Evolutionary conservation across 768 basidiomycete genomes (phyloP).

Genomic region (Sporobolomyces roseus): DNA sequence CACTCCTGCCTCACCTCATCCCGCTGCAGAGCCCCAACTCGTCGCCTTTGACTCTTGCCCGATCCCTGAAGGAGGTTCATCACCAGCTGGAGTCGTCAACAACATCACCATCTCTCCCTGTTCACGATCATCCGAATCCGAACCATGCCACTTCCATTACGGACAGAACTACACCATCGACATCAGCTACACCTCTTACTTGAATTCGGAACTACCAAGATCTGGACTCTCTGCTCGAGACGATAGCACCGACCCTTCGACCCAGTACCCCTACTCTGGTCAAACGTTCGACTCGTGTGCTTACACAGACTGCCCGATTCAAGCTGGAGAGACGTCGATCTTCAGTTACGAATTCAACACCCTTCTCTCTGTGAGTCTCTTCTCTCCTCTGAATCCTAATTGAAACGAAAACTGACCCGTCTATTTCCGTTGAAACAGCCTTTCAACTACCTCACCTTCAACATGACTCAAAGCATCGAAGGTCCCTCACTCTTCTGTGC

Average conservation of each 20-base stretch:
- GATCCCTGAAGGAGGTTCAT: background rate
- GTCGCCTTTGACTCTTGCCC: constrained; percentile 12
- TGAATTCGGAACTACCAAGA: background rate
- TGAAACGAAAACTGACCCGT: background rate
- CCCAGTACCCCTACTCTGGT: constrained; percentile 7
- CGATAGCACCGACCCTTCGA: constrained; percentile 7
- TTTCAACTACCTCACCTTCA: constrained; percentile 24
- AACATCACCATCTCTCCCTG: constrained; percentile 7
- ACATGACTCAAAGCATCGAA: constrained; percentile 6
- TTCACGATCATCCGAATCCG: background rate
- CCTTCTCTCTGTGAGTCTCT: constrained; percentile 12
- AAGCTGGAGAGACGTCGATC: background rate
- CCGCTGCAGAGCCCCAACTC: no score
- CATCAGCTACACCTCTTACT: constrained; percentile 18
- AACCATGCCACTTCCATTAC: constrained; percentile 22
- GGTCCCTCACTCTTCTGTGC: constrained; percentile 28
- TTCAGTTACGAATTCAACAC: constrained; percentile 20
- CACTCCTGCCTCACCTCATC: background rate
- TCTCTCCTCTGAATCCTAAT: background rate
- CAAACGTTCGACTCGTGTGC: constrained; percentile 13
- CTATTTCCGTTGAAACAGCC: background rate
- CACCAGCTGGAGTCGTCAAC: constrained; percentile 21
- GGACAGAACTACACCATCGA: constrained; percentile 24
- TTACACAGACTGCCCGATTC: constrained; percentile 17
- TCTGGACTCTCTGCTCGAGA: constrained; percentile 16